Evolutionary conservation across 116 monocot genomes (phyloP).

Genomic region (Trichopus zeylanicus): DNA sequence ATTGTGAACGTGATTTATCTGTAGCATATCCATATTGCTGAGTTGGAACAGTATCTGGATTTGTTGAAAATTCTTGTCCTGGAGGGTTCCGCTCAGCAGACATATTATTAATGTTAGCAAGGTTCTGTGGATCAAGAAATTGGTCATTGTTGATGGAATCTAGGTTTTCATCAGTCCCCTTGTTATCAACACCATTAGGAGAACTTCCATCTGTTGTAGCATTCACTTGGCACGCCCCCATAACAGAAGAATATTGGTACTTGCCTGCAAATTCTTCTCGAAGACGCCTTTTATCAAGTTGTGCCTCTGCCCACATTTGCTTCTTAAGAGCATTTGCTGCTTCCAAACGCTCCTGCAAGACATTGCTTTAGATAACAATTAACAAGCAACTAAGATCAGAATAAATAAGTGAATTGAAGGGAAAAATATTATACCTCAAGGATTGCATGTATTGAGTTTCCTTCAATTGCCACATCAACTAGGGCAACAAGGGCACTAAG

Average conservation of each 20-base stretch:
- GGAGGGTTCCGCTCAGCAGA: slow-evolving; percentile 32
- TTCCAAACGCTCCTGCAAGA: slow-evolving; percentile 84
- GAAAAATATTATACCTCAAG: slow-evolving; percentile 54
- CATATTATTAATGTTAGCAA: slow-evolving; percentile 20
- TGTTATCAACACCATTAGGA: slow-evolving; percentile 23
- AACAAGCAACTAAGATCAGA: background rate
- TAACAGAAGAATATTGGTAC: slow-evolving; percentile 39
- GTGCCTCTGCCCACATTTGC: slow-evolving; percentile 98
- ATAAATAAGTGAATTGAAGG: background rate
- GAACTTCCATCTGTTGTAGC: slow-evolving; percentile 29
- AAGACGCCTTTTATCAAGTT: slow-evolving; percentile 80
- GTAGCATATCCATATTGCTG: slow-evolving; percentile 56
- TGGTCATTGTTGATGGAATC: slow-evolving; percentile 27
- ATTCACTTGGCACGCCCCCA: slow-evolving; percentile 28
- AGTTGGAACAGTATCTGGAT: slow-evolving; percentile 28
- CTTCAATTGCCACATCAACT: slow-evolving; percentile 75
- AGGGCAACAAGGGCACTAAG: slow-evolving; percentile 86
- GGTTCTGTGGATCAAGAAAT: slow-evolving; percentile 29
- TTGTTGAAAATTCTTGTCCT: slow-evolving; percentile 44
- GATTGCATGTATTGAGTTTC: slow-evolving; percentile 72
- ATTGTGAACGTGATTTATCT: slow-evolving; percentile 79
- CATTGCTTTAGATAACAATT: slow-evolving; percentile 2
- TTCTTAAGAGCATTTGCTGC: slow-evolving; percentile 95
- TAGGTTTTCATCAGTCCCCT: slow-evolving; percentile 29
- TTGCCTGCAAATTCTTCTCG: slow-evolving; percentile 70